phyloP scores from a whole-genome alignment of 805 yeast genomes.

The Candida rishiriensis region DNA sequence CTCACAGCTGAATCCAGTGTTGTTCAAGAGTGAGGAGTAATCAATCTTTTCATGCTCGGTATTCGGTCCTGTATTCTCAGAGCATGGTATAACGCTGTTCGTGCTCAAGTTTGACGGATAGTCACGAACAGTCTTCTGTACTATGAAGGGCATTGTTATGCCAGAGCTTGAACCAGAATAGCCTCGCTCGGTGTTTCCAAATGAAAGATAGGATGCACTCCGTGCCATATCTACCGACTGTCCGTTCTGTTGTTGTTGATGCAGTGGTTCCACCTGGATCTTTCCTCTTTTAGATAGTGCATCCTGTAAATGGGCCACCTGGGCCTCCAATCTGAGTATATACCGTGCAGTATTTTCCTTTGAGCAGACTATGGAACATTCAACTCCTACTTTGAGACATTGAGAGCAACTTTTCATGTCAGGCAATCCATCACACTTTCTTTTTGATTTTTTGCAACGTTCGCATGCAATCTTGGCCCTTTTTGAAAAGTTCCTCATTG shows the following conservation, averaged over 20 bases:
- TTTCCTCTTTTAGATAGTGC: neutral
- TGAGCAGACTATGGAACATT: constrained; percentile 13
- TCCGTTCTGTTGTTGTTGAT: neutral
- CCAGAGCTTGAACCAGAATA: constrained; percentile 4
- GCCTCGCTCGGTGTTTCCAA: neutral
- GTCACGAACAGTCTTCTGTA: constrained; percentile 9
- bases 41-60: constrained; percentile 2
- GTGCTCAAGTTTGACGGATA: constrained; percentile 9
- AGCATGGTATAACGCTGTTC: constrained; percentile 2
- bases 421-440: constrained; percentile 22
- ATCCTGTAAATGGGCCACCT: constrained; percentile 13
- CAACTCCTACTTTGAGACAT: constrained; percentile 10
- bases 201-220: neutral
- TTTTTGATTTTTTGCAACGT: constrained; percentile 17
- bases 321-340: constrained; percentile 14
- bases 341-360: constrained; percentile 9
- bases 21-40: constrained; percentile 7
- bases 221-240: neutral
- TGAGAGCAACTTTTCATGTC: constrained; percentile 15
- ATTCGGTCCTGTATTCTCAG: neutral
- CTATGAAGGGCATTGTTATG: constrained; percentile 9
- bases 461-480: constrained; percentile 16
- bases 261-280: neutral
- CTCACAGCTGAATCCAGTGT: constrained; percentile 8
- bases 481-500: neutral